Evolutionary conservation across 768 basidiomycete genomes (phyloP), one percentile per base, ranked within the genome.

Genomic region (Collybiopsis luxurians): DNA sequence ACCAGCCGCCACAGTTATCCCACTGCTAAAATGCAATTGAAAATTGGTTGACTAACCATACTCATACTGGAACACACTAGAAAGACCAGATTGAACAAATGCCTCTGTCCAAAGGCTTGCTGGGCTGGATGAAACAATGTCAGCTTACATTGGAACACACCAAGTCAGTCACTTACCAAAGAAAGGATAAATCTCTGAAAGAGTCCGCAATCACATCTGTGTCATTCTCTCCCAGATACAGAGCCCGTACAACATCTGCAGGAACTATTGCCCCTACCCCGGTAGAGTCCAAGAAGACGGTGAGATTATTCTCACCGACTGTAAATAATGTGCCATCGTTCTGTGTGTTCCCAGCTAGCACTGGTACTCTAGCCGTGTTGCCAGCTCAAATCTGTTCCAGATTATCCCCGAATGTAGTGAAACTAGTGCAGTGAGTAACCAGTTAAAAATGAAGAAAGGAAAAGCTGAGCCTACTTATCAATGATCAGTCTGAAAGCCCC

Each of bases 81-180:
- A 10, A 21, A 54, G 19, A 13, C 59, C 59, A n/a, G 59, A 60
- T 38, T 45, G n/a, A 10, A 46, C 70, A 55, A 13, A 62, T 46
- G 24, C 45, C 54, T 17, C 58, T 53, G 51, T 61, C 38, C 43
- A 45, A 10, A 24, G 19, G n/a, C 43, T 24, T 7, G 43, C 10
- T 7, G 43, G 43, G 17, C 17, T 45, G 19, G 23, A n/a, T 45
- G 23, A 7, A 9, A 24, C 9, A 38, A n/a, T n/a, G n/a, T n/a
- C n/a, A n/a, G n/a, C n/a, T n/a, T n/a, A n/a, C n/a, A n/a, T n/a
- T n/a, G n/a, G n/a, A n/a, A n/a, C n/a, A n/a, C n/a, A n/a, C n/a
- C n/a, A n/a, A n/a, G n/a, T n/a, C n/a, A 17, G 17, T 38, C 17
- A 7, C 43, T 45, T 24, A 45, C 43, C 43, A 45, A 7, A n/a